A percentile compares a stretch with the other conserved stretches of the same genome.
phyloP scores from a whole-genome alignment of 345 rosid species.

The Stellera chamaejasme region DNA sequence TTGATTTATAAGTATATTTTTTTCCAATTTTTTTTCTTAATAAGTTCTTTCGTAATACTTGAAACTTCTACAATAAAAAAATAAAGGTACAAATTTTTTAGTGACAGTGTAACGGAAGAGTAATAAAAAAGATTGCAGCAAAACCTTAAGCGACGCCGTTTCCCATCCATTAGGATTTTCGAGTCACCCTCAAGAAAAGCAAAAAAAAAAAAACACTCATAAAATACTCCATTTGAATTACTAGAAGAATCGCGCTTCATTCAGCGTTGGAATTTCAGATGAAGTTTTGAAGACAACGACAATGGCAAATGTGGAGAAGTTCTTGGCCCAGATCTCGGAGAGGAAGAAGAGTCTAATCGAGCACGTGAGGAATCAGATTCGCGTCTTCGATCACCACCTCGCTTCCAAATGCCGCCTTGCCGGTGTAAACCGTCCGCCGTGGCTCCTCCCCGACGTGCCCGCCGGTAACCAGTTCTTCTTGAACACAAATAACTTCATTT shows the following conservation, averaged over 20 bases:
- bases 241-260: constrained; percentile 5
- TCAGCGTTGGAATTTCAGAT: constrained; percentile 12
- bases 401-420: constrained; percentile 62
- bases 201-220: too few relatives aligned
- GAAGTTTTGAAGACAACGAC: neutral
- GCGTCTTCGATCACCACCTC: constrained; percentile 58
- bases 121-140: too few relatives aligned
- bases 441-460: constrained; percentile 44
- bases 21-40: neutral
- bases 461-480: constrained; percentile 23
- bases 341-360: constrained; percentile 52
- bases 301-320: constrained; percentile 46
- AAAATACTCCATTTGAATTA: constrained; percentile 10
- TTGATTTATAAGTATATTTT: neutral
- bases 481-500: too few relatives aligned
- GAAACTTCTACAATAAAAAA: neutral
- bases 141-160: constrained; percentile 1
- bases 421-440: constrained; percentile 66
- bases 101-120: too few relatives aligned
- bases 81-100: neutral
- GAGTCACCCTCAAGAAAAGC: neutral
- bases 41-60: too few relatives aligned
- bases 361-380: constrained; percentile 48
- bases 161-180: neutral
- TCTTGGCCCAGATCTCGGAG: constrained; percentile 59